Base-by-base conservation (phyloP, 2,329 filamentous ascomycete species). In the Elsinoe arachidis region DNA sequence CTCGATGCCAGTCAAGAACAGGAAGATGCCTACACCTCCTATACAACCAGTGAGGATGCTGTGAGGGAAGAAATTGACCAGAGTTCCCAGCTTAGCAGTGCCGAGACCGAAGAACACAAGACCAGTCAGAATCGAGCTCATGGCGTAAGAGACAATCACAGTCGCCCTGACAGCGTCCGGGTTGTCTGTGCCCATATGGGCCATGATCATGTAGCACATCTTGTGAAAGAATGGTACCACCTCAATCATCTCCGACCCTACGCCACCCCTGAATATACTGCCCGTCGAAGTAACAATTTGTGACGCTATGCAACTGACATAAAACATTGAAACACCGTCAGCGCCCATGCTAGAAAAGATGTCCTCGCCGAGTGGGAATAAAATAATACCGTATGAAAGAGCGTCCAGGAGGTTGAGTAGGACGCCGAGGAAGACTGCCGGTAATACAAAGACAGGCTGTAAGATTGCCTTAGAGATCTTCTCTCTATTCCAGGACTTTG, bases 151-250 rank as follows among this genome's bases (percentile, higher is more conserved):
- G 1, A 91, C 84, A 65, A 99, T 96, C 2, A 92, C 96, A 0
- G 93, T 99, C 30, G 93, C 91, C 62, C 96, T 87, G 47, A 99
- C 86, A 2, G 90, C 87, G 64, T 93, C 85, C 1, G 88, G 84
- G 23, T 93, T 84, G 17, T 91, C 84, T 61, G 87, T 82, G 14
- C 92, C 89, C 62, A 99, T 85, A 43, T 81, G 78, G 12, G 78
- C 76, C 63, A 93, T 84, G 67, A 97, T 96, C 30, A 87, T 92
- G 61, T 86, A 84, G 0, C 93, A 91, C 92, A 99, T 99, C 67
- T 92, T 95, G 74, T 99, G 93, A 70, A 99, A 97, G 74, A 99
- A 99, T 0, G 92, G 93, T 0, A 99, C 92, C 1, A 97, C 92
- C 73, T 99, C 93, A 63, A 97, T 99, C 84, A 99, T 85, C 71